Base-by-base conservation (phyloP, 192 early-diverging fungal species). In the Linderina pennispora region DNA sequence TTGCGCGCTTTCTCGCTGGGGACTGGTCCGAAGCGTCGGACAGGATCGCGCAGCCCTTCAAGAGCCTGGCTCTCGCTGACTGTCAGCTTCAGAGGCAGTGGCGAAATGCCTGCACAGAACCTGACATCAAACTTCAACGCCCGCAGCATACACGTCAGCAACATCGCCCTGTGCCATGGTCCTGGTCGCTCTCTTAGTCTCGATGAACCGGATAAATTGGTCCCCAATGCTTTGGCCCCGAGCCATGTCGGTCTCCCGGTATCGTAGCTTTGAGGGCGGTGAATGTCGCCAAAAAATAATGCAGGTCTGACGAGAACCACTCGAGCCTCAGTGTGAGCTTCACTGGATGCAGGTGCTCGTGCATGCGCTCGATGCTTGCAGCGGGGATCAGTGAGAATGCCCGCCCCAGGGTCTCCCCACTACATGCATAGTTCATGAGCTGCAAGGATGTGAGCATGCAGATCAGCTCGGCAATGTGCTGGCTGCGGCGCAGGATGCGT, bases 91-190 rank as follows among this genome's bases (percentile, higher is more conserved):
- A 63, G 49, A 10, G 60, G 31, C 21, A 49, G 45, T 21, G 72
- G 64, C 28, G 28, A 24, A 15, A 75, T 37, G 24, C 60, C 65
- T 3, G 51, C 46, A 31, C 65, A 62, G 18, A 75, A 23, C 8
- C 72, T 50, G 9, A 53, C 45, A 11, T 66, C 55, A 18, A 65
- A 66, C 16, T 42, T 22, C 43, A 74, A 44, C 9, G 39, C 48
- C 1, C 64, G 55, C n/a, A 65, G 45, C 44, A 63, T 62, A 0
- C 41, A n/a, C 4, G 45, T 43, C 17, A 74, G 55, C 16, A 74
- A 46, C 56, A 66, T 62, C 0, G 66, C 50, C 50, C 28, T 43
- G 43, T 70, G 66, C 66, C 66, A 70, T 21, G 66, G 53, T 17
- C n/a, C 24, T 46, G 2, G 37, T 50, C 6, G 50, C 50, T 14